Base-by-base conservation (phyloP, 2,329 filamentous ascomycete genomes). In the Corniculantispora saksenae region DNA sequence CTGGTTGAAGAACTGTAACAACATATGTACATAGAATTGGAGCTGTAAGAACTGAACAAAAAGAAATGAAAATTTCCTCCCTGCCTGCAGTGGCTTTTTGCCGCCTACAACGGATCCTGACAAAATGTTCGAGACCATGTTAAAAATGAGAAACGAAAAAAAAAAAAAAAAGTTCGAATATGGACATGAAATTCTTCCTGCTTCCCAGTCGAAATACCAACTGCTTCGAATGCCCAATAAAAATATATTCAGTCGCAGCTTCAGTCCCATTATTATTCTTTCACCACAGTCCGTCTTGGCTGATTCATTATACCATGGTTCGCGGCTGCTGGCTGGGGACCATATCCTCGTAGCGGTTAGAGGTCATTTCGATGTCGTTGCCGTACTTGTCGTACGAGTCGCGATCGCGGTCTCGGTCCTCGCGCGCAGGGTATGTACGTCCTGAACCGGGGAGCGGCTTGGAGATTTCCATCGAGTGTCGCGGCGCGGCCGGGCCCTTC, bases 341-440 rank as follows among this genome's bases (percentile, higher is more conserved):
- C 83, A 86, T 84, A 67, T 87, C 85, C 72, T 87, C 85, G 68
- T 87, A 87, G 50, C 83, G 80, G 66, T 82, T 79, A 3, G 83
- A 80, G 66, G 81, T 81, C 70, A 82, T 76, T 68, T 87, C 84
- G 51, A 86, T 77, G 55, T 84, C 82, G 19, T 75, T 72, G 55
- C 76, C 73, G 13, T 75, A 76, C 65, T 77, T 74, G 23, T 72
- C 72, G 53, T 76, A 74, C n/a, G 75, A 75, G 60, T 71, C 71
- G 66, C 54, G 53, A 13, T 54, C 59, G 19, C 60, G 17, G 29
- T 76, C n/a, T n/a, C n/a, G n/a, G n/a, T n/a, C 72, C 32, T 78
- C 77, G 23, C 75, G 71, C 9, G 69, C 72, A 38, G 77, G 75
- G 63, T 79, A 81, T 23, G 71, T 69, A 23, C 71, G 77, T 17